A percentile compares a stretch with the other conserved stretches of the same genome.
Evolutionary conservation across 1,284 basidiomycete species (phyloP).

Genomic region (Tilletia indica): DNA sequence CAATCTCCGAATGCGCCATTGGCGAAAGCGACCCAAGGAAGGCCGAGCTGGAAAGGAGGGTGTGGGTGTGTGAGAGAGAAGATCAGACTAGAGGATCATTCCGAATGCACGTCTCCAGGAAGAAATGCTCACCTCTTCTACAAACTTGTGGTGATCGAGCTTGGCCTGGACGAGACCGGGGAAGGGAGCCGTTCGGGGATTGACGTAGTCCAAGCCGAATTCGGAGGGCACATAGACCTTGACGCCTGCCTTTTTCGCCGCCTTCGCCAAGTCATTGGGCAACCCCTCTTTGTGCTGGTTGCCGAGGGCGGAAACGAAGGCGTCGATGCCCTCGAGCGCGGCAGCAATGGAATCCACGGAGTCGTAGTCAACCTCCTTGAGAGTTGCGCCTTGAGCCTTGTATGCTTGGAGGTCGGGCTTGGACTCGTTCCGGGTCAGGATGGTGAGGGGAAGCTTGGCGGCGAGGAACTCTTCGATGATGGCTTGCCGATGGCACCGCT

Average conservation of each 20-base stretch:
- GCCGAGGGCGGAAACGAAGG: conserved; percentile 53
- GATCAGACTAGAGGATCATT: too few relatives aligned
- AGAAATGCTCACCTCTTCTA: not conserved
- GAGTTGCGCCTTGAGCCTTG: conserved; percentile 21
- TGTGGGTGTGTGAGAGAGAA: not conserved
- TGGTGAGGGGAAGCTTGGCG: conserved; percentile 24
- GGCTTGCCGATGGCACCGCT: conserved; percentile 24
- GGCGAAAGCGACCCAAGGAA: conserved; percentile 5
- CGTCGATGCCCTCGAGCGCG: conserved; percentile 53
- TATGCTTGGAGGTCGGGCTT: conserved; percentile 17
- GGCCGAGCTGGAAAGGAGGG: not conserved
- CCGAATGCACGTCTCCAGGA: too few relatives aligned
- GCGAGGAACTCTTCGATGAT: conserved; percentile 22
- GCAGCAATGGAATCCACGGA: conserved; percentile 48
- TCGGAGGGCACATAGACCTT: conserved; percentile 58
- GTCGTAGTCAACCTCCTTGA: conserved; percentile 51
- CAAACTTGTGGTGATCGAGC: not conserved
- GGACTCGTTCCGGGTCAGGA: conserved; percentile 29
- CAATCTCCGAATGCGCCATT: conserved; percentile 3
- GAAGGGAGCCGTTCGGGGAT: not conserved
- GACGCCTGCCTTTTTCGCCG: conserved; percentile 56
- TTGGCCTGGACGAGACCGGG: not conserved
- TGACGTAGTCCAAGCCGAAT: not conserved
- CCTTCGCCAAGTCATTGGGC: conserved; percentile 55
- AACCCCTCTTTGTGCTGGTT: conserved; percentile 36